phyloP scores from a whole-genome alignment of 176 grass and related monocot species.

The Ananas comosus region DNA sequence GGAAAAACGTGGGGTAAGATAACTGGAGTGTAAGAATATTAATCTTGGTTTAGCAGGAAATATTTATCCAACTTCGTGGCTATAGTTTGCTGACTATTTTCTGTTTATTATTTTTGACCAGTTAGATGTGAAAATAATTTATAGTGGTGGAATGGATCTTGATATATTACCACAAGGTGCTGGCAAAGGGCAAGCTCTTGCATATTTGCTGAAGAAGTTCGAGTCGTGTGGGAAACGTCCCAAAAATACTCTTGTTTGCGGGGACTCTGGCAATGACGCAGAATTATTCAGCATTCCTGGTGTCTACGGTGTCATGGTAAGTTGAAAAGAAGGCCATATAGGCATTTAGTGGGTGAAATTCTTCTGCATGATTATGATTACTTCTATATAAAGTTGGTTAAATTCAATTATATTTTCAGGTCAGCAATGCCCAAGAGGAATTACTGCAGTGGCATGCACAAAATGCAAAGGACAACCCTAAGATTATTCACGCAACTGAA shows the following conservation, averaged over 20 bases:
- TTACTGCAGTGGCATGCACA: constrained; percentile 72
- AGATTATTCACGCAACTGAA: constrained; percentile 70
- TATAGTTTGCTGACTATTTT: constrained; percentile 9
- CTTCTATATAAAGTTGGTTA: neutral
- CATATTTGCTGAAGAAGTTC: constrained; percentile 75
- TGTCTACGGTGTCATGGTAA: constrained; percentile 76
- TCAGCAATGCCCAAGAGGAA: constrained; percentile 81
- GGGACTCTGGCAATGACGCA: constrained; percentile 83
- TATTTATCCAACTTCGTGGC: neutral
- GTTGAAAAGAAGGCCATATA: constrained; percentile 19
- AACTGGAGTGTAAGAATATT: neutral
- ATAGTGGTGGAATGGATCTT: constrained; percentile 62
- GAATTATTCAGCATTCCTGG: constrained; percentile 78
- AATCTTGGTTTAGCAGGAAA: neutral
- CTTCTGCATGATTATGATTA: neutral
- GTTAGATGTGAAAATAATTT: constrained; percentile 93
- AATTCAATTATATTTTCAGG: constrained; percentile 41
- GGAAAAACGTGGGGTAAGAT: constrained; percentile 42
- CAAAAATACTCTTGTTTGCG: constrained; percentile 75
- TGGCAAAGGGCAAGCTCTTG: constrained; percentile 84
- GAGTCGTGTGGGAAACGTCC: constrained; percentile 46
- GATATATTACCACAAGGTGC: constrained; percentile 71
- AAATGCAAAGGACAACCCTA: constrained; percentile 45
- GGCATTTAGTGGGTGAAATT: constrained; percentile 8
- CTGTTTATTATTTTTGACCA: constrained; percentile 26